These are phyloP conservation scores for Heimioporus punctisporus DNA, from an alignment of 1,284 basidiomycete genomes.

Conservation along the genomic window DNA sequence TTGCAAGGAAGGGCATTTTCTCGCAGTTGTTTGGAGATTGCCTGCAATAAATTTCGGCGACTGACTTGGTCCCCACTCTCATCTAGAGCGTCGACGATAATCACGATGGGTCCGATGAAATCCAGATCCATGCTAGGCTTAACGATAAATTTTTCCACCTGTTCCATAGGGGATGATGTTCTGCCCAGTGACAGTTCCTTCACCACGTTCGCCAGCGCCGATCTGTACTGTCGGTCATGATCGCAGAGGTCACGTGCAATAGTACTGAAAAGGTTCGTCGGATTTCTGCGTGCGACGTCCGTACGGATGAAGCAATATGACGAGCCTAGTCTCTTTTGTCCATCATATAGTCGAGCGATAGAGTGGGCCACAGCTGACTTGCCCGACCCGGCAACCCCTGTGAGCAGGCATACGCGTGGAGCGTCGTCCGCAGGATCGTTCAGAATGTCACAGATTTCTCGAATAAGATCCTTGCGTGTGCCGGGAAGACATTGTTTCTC, in stretches of 20 bases:
- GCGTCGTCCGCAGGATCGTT: not conserved
- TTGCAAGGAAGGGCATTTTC: not conserved
- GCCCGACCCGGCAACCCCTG: not conserved
- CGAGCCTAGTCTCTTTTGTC: not conserved
- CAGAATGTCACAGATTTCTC: conserved; percentile 1
- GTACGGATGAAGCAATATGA: not conserved
- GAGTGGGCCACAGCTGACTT: conserved; percentile 2
- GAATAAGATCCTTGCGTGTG: not conserved
- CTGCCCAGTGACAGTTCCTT: too few species aligned
- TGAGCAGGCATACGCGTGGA: conserved; percentile 2
- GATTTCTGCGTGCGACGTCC: not conserved
- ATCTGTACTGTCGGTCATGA: not conserved
- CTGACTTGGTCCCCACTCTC: not conserved
- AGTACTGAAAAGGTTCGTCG: not conserved
- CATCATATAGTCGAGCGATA: not conserved
- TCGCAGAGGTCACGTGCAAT: not conserved
- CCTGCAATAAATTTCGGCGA: not conserved
- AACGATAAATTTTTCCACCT: conserved; percentile 2
- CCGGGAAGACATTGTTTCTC: not conserved
- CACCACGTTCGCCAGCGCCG: not conserved
- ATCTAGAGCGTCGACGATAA: not conserved
- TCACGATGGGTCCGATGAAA: not conserved
- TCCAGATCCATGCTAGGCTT: not conserved
- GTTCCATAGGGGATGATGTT: too few species aligned
- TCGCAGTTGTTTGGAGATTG: not conserved